These are phyloP conservation scores for Cryomyces minteri DNA, from an alignment of 495 filamentous ascomycete genomes.

Conservation along the genomic window DNA sequence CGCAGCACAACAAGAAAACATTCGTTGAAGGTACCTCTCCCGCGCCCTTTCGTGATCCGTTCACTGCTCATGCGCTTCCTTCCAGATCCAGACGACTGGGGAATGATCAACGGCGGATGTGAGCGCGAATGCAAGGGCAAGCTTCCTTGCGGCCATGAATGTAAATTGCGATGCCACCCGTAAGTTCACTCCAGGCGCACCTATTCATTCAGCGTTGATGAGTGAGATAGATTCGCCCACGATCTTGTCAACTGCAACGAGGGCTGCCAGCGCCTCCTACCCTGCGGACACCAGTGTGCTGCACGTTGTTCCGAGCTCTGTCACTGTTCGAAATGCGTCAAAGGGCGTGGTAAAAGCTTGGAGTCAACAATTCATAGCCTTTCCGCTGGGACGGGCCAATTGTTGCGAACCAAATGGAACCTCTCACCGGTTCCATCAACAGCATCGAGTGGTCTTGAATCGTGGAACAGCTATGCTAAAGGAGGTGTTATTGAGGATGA, in stretches of 20 bases:
- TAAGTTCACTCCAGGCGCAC: slow-evolving; percentile 6
- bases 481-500: neutral
- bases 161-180: slow-evolving; percentile 29
- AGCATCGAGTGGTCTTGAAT: too few species aligned
- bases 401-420: too few species aligned
- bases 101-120: slow-evolving; percentile 40
- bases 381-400: neutral
- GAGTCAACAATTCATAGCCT: neutral
- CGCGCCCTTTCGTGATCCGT: neutral
- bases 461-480: neutral
- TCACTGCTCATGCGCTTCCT: slow-evolving; percentile 11
- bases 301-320: slow-evolving; percentile 10
- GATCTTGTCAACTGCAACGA: slow-evolving; percentile 5
- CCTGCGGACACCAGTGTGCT: slow-evolving; percentile 7
- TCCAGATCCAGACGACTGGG: slow-evolving; percentile 29
- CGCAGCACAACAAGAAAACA: slow-evolving; percentile 16
- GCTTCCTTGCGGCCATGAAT: slow-evolving; percentile 29
- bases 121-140: slow-evolving; percentile 25
- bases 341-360: neutral
- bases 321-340: slow-evolving; percentile 7
- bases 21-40: slow-evolving; percentile 18
- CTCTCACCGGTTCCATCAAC: too few species aligned
- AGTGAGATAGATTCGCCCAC: slow-evolving; percentile 2
- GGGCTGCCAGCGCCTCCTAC: neutral
- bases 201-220: neutral